These are phyloP conservation scores for Ocimum tenuiflorum DNA, from an alignment of 257 asterid genomes.

Conservation along the genomic window DNA sequence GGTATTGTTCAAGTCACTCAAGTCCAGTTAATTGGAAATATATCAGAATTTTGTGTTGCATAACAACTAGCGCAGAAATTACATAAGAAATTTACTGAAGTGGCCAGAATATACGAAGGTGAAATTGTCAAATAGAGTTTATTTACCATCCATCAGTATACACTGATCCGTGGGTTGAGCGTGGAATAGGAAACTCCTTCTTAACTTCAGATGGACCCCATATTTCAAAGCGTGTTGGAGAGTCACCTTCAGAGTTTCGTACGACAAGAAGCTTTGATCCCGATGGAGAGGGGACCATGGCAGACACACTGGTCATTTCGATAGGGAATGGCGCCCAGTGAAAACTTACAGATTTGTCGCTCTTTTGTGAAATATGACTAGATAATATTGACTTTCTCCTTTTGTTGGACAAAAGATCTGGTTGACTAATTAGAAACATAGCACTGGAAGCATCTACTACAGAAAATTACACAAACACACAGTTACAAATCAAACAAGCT, in stretches of 20 bases:
- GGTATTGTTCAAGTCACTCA: too few species aligned
- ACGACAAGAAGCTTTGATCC: conserved; percentile 78
- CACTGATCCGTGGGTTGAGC: conserved; percentile 68
- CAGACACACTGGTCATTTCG: conserved; percentile 63
- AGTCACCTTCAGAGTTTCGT: conserved; percentile 67
- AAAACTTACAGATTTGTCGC: conserved; percentile 43
- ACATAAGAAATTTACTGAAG: not conserved
- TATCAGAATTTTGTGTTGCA: not conserved
- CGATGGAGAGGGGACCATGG: conserved; percentile 80
- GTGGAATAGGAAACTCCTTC: conserved; percentile 62
- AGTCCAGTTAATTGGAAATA: not conserved
- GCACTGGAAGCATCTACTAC: conserved; percentile 57
- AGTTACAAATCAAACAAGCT: not conserved
- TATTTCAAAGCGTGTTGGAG: conserved; percentile 74
- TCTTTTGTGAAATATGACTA: conserved; percentile 43
- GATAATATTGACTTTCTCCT: conserved; percentile 62
- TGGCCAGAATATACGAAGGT: not conserved
- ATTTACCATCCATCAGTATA: conserved; percentile 89
- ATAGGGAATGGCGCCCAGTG: conserved; percentile 81
- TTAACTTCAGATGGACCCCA: conserved; percentile 75
- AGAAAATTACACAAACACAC: conserved; percentile 12
- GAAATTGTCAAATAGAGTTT: not conserved
- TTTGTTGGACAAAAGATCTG: conserved; percentile 66
- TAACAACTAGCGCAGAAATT: not conserved
- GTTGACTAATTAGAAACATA: conserved; percentile 70